A percentile compares a stretch with the other conserved stretches of the same genome.
These are phyloP conservation scores for Komagataella pastoris DNA, from an alignment of 805 yeast species.

Conservation along the genomic window DNA sequence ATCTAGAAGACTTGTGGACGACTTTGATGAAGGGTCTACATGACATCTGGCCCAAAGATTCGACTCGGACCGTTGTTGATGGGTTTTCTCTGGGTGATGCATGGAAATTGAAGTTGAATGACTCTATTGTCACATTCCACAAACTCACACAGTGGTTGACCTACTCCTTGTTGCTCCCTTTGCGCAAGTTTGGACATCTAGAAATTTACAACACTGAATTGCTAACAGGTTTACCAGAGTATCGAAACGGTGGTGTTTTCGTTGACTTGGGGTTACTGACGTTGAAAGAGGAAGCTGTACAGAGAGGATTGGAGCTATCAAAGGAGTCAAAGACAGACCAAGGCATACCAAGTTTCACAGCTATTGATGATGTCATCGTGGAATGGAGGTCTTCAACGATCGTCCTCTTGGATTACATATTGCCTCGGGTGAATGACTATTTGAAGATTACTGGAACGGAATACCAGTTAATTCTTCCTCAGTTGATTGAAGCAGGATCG, in stretches of 20 bases:
- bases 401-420: conserved; percentile 37
- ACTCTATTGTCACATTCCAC: conserved; percentile 42
- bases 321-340: conserved; percentile 16
- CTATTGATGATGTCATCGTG: conserved; percentile 46
- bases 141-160: conserved; percentile 58
- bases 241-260: conserved; percentile 52
- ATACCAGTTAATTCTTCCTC: conserved; percentile 32
- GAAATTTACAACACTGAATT: conserved; percentile 20
- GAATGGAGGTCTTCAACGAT: conserved; percentile 58
- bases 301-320: conserved; percentile 24
- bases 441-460: conserved; percentile 18
- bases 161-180: conserved; percentile 43
- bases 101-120: conserved; percentile 32
- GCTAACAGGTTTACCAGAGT: conserved; percentile 48
- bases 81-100: conserved; percentile 50
- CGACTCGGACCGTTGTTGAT: conserved; percentile 30
- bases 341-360: conserved; percentile 29
- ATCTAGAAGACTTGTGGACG: conserved; percentile 37
- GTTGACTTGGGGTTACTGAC: conserved; percentile 39
- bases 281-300: conserved; percentile 26
- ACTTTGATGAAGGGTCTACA: conserved; percentile 41
- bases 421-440: conserved; percentile 36
- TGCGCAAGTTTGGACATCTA: conserved; percentile 31
- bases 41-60: conserved; percentile 48
- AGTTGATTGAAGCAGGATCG: conserved; percentile 53